Conservation (phyloP, 1,284 basidiomycete species). For the Cutaneotrichosporon mucoides region DNA sequence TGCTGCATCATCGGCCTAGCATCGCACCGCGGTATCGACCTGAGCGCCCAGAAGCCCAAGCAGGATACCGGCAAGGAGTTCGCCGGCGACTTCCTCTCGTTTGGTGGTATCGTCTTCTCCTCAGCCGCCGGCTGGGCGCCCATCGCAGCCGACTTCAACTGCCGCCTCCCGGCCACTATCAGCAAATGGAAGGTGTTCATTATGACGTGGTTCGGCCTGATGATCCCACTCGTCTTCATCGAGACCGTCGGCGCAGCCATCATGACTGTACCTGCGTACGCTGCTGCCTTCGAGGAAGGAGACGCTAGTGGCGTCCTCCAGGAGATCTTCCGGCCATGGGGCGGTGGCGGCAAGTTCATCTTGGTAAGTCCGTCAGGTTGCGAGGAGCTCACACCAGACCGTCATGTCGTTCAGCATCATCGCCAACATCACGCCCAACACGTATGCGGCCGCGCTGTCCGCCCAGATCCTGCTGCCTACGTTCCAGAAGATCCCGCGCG, state of each 20-base stretch:
- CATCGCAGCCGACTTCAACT: constrained; percentile 55
- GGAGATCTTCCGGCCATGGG: constrained; percentile 33
- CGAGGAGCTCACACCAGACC: neutral
- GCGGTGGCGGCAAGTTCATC: constrained; percentile 53
- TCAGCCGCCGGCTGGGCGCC: constrained; percentile 53
- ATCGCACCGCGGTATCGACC: constrained; percentile 55
- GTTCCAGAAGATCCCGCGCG: constrained; percentile 58
- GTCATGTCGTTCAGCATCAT: constrained; percentile 59
- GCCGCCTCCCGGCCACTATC: constrained; percentile 54
- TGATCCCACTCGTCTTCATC: constrained; percentile 53
- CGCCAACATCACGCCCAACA: constrained; percentile 60
- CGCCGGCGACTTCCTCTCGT: constrained; percentile 53
- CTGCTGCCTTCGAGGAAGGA: constrained; percentile 53
- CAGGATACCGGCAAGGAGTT: constrained; percentile 54
- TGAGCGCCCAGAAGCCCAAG: constrained; percentile 43
- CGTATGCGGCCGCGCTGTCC: constrained; percentile 59
- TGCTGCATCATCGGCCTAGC: constrained; percentile 57
- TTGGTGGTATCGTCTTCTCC: constrained; percentile 60
- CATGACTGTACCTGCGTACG: constrained; percentile 58
- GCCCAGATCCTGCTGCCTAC: constrained; percentile 58
- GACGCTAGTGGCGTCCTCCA: constrained; percentile 54
- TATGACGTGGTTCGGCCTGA: constrained; percentile 59
- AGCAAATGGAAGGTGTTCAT: constrained; percentile 55
- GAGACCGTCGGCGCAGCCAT: constrained; percentile 56
- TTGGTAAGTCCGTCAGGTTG: constrained; percentile 44